phyloP scores from a whole-genome alignment of 768 basidiomycete genomes.

The Russula lepida region DNA sequence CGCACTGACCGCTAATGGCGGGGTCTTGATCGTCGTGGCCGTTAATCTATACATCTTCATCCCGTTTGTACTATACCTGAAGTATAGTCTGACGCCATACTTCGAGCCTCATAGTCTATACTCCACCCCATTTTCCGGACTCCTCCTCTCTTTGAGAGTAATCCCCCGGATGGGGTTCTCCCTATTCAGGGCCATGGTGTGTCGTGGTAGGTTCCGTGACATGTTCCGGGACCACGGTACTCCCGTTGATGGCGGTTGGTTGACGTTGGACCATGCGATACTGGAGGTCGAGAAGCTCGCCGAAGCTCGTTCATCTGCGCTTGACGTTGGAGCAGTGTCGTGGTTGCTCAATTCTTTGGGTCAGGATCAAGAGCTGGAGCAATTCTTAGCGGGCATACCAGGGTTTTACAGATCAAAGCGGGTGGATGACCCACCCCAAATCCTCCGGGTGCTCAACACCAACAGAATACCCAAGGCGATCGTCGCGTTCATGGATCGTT shows the following conservation, averaged over 20 bases:
- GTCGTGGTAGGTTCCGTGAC: not conserved
- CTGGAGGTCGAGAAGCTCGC: not conserved
- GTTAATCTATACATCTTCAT: not conserved
- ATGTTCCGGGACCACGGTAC: not conserved
- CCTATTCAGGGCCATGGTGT: not conserved
- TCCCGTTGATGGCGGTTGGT: not conserved
- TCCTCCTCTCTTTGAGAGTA: not conserved
- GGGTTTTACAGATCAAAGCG: constrained; percentile 4
- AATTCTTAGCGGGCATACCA: constrained; percentile 7
- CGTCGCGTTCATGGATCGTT: constrained; percentile 2
- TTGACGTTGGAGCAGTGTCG: not conserved
- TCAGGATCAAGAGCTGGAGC: constrained; percentile 3
- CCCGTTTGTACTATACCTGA: not conserved
- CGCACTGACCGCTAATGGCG: not conserved
- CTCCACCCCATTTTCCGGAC: constrained; percentile 3
- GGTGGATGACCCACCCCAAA: not conserved
- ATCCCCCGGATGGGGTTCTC: not conserved
- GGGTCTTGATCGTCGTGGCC: not conserved
- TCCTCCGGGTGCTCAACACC: not conserved
- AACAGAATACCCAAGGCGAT: not conserved
- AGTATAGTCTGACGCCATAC: constrained; percentile 1
- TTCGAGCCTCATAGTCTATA: not conserved
- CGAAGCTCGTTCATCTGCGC: not conserved
- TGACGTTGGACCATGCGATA: not conserved
- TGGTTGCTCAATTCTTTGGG: not conserved